Conservation (phyloP, 305 asterid species). For the Ilex paraguariensis region DNA sequence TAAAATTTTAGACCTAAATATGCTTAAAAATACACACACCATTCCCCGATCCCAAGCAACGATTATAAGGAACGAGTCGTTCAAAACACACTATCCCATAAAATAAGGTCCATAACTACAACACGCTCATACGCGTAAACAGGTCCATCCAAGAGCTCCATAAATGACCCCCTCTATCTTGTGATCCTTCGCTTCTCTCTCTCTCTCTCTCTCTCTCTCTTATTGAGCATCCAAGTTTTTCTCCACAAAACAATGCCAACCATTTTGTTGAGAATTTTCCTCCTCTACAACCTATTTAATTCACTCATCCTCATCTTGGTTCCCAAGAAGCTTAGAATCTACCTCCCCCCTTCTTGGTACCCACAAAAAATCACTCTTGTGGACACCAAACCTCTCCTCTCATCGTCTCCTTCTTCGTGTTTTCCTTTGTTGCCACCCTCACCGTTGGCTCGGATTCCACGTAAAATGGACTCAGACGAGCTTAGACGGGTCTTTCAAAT, state of each 20-base stretch:
- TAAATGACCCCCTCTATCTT: neutral
- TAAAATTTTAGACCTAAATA: too few relatives aligned
- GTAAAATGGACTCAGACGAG: conserved; percentile 51
- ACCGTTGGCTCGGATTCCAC: neutral
- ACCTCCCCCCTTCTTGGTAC: conserved; percentile 38
- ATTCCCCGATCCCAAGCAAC: too few relatives aligned
- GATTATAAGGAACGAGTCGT: too few relatives aligned
- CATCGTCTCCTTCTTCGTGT: neutral
- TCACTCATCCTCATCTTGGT: conserved; percentile 28
- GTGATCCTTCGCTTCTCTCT: neutral
- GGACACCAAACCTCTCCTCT: conserved; percentile 2
- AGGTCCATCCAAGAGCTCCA: neutral
- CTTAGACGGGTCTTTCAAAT: conserved; percentile 58
- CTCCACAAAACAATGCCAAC: conserved; percentile 27
- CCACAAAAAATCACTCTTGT: conserved; percentile 1
- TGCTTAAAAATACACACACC: too few relatives aligned
- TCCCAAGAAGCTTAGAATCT: conserved; percentile 36
- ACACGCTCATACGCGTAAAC: too few relatives aligned
- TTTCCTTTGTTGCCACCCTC: too few relatives aligned
- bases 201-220: conserved; percentile 1
- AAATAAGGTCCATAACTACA: too few relatives aligned
- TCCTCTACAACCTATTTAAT: conserved; percentile 37
- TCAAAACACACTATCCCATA: neutral
- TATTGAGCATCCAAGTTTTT: conserved; percentile 23
- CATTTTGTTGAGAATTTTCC: conserved; percentile 29